Base-by-base conservation (phyloP, 257 asterid genomes). In the Fraxinus quadrangulata region DNA sequence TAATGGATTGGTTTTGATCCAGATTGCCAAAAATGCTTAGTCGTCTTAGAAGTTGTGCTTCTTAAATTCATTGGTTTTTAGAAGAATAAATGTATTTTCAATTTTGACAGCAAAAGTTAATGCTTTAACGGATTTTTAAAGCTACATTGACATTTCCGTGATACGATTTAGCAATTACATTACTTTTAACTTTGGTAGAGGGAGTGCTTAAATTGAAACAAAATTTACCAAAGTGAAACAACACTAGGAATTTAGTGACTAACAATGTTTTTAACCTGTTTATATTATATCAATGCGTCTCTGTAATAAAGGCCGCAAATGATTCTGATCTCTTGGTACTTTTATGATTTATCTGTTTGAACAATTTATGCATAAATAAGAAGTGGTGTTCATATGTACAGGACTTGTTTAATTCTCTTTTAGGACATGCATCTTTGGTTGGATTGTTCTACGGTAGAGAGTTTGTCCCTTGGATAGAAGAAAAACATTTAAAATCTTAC, bases 381-480 rank as follows among this genome's bases (percentile, higher is more conserved):
- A 13, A 67, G 75, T 66, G 33, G 34, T 71, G 70, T 74, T 66
- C 37, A 49, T 56, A 51, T 67, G 51, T 66, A 14, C n/a, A 45
- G 12, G 3, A 36, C 34, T 24, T 19, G 28, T 36, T 78, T 21
- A 13, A 56, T 26, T 23, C 14, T 23, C 68, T 63, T 19, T 47
- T 42, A 34, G 61, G 66, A 71, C 71, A 39, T 24, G 39, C 17
- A 23, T 63, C 33, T 30, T 75, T 69, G 24, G 54, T 72, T 65
- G 73, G 51, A 75, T 49, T 70, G 47, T 13, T 33, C 74, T 78
- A 49, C 73, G 56, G 75, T 59, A 67, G 31, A 76, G 67, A 19
- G 30, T 61, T 23, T 61, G 31, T 63, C 34, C 26, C 1, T 63
- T 63, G 31, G 69, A 26, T 24, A 23, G 69, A 63, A 12, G 17